Evolutionary conservation across 2,329 filamentous ascomycete species (phyloP).

Genomic region (Fusarium bulbicola): DNA sequence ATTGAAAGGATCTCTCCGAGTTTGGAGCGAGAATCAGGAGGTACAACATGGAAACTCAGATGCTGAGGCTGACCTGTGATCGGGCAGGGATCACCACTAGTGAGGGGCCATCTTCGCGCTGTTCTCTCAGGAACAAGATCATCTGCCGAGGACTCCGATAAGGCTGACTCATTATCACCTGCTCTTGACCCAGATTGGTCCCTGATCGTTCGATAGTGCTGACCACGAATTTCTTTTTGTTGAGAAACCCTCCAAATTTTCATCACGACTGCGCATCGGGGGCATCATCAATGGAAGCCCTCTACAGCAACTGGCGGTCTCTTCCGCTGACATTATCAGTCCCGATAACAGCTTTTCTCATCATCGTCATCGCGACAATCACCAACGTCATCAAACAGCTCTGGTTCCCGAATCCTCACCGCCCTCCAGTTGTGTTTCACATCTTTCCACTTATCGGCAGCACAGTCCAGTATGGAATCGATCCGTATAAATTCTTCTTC

Average conservation of each 20-base stretch:
- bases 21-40: neutral
- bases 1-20: rapidly evolving
- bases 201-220: neutral
- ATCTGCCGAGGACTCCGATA: neutral
- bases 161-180: slow-evolving; percentile 5
- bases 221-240: neutral
- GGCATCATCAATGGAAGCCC: neutral
- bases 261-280: neutral
- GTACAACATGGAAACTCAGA: no score
- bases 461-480: slow-evolving; percentile 92
- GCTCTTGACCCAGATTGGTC: neutral
- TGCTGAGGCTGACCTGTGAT: neutral
- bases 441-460: slow-evolving; percentile 86
- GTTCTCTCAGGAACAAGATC: neutral
- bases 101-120: neutral
- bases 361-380: slow-evolving; percentile 66
- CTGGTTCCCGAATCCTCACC: slow-evolving; percentile 81
- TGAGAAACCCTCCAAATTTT: neutral
- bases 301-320: neutral
- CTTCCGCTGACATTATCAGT: slow-evolving; percentile 40
- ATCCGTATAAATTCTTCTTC: slow-evolving; percentile 88
- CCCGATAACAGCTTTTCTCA: slow-evolving; percentile 50
- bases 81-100: neutral
- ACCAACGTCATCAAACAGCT: slow-evolving; percentile 84
- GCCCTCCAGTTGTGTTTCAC: slow-evolving; percentile 83